These are phyloP conservation scores for Cupressus sempervirens DNA, from an alignment of 75 land plant species.

Conservation along the genomic window DNA sequence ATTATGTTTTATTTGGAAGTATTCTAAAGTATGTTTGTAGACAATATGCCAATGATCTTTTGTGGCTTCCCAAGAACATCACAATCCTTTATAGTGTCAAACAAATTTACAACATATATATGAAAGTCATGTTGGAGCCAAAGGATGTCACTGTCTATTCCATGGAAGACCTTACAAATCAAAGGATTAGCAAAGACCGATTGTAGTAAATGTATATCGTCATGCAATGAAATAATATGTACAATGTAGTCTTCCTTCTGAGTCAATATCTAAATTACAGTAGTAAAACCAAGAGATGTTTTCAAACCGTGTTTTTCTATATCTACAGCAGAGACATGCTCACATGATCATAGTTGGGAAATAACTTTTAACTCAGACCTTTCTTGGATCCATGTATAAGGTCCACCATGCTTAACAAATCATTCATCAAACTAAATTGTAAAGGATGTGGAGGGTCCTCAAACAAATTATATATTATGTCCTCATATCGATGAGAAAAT, in stretches of 20 bases:
- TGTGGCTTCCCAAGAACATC: no score
- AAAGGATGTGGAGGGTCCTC: constrained; percentile 24
- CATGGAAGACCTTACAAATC: constrained; percentile 96
- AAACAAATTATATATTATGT: constrained; percentile 31
- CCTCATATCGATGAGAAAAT: constrained; percentile 46
- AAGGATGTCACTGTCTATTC: no score
- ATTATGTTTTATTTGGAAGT: no score
- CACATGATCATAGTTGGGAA: constrained; percentile 37
- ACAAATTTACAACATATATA: no score
- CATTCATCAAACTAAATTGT: background rate
- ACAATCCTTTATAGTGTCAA: no score
- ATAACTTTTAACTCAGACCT: constrained; percentile 45
- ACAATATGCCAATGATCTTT: no score
- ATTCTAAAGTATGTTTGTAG: no score
- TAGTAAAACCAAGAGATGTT: constrained; percentile 92
- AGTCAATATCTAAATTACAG: constrained; percentile 93
- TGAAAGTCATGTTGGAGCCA: no score
- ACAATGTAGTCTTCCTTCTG: constrained; percentile 67
- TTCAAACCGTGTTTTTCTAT: constrained; percentile 87
- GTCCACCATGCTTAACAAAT: constrained; percentile 32
- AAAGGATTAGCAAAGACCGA: constrained; percentile 78
- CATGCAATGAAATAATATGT: constrained; percentile 89
- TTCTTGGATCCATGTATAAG: constrained; percentile 70
- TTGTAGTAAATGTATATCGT: constrained; percentile 61
- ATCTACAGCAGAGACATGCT: constrained; percentile 79